phyloP scores from a whole-genome alignment of 495 filamentous ascomycete species.

The Xylaria nigripes region DNA sequence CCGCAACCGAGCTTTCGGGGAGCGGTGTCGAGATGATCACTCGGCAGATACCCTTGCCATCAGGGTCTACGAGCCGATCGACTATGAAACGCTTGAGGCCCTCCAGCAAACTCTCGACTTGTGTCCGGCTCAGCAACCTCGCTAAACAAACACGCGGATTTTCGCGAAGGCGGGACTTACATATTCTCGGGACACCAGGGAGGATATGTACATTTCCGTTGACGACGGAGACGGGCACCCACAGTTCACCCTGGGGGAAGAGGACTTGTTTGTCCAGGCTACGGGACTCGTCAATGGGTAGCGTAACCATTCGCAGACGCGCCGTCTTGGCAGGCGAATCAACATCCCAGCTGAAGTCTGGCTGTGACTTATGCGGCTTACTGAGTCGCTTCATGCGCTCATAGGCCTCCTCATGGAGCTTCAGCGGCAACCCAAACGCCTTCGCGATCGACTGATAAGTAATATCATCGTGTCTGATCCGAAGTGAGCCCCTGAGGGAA shows the following conservation, averaged over 20 bases:
- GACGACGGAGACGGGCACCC: slow-evolving; percentile 82
- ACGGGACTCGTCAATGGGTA: slow-evolving; percentile 62
- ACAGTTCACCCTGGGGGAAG: slow-evolving; percentile 72
- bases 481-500: slow-evolving; percentile 11
- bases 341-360: slow-evolving; percentile 76
- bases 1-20: slow-evolving; percentile 75
- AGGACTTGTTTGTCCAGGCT: slow-evolving; percentile 58
- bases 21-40: slow-evolving; percentile 80
- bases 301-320: slow-evolving; percentile 78
- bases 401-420: slow-evolving; percentile 66
- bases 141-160: background rate
- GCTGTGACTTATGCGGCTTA: slow-evolving; percentile 59
- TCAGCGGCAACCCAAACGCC: slow-evolving; percentile 69
- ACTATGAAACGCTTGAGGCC: slow-evolving; percentile 62
- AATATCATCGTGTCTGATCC: slow-evolving; percentile 85
- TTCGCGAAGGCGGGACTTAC: slow-evolving; percentile 21
- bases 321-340: slow-evolving; percentile 71
- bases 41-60: slow-evolving; percentile 67
- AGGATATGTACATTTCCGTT: slow-evolving; percentile 92
- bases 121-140: background rate
- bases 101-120: slow-evolving; percentile 66
- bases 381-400: slow-evolving; percentile 76
- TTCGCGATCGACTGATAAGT: slow-evolving; percentile 91
- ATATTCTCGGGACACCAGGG: slow-evolving; percentile 80
- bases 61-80: slow-evolving; percentile 64